Base-by-base conservation (phyloP, 2,329 filamentous ascomycete species). In the Fusarium falciforme region DNA sequence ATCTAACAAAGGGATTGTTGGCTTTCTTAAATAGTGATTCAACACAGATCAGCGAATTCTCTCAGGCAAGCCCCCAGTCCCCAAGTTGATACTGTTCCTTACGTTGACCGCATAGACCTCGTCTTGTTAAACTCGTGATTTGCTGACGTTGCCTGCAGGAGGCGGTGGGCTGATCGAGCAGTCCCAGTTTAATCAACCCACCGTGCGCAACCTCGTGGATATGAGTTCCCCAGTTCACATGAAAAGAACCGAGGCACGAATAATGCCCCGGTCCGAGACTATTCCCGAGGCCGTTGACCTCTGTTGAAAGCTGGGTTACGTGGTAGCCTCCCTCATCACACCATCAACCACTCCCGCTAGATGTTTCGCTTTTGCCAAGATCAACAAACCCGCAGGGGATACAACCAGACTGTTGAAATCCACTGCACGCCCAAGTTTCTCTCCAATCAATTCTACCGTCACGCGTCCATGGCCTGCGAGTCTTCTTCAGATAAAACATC, bases 91-190 rank as follows among this genome's bases (percentile, higher is more conserved):
- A 4, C 17, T 57, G 16, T 47, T 62, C 31, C 58, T 62, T 29
- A 62, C 47, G 44, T 66, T 29, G 36, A 44, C 44, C 52, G 44
- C 64, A 61, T 55, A 27, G 27, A 4, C 20, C 31, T 55, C n/a
- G 9, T 36, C 33, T 25, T 52, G 40, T 49, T 6, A 35, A 66
- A 44, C 35, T 38, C 25, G 35, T 61, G 38, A 66, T 62, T 47
- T 38, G 63, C 55, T 60, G 42, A 65, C 54, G 63, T 65, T 60
- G 16, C 54, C 14, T 60, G 63, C 63, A 65, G 9, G 40, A 60
- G 17, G 3, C 4, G 17, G 64, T 66, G 64, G 64, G 35, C 22
- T 58, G 54, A 58, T 58, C 14, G 1, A 58, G 16, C 9, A 38
- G 54, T 38, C 33, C 54, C 54, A 58, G 54, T 58, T 58, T 58